Base-by-base conservation (phyloP, 2,329 filamentous ascomycete genomes). In the Diaporthe citrichinensis region DNA sequence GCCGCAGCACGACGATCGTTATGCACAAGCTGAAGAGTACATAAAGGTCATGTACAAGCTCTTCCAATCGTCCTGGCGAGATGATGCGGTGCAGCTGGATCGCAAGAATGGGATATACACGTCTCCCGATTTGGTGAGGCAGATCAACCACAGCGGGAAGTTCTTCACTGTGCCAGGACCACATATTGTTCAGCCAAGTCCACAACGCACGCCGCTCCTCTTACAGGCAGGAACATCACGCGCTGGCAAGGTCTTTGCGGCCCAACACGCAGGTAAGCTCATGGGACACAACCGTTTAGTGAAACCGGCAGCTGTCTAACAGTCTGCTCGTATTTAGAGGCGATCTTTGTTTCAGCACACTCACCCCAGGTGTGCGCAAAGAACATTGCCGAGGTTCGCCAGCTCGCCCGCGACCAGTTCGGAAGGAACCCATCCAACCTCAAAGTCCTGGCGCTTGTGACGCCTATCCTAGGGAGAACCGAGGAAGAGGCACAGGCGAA, bases 191-290 rank as follows among this genome's bases (percentile, higher is more conserved):
- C 88, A 93, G 71, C 92, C 92, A 0, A 89, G 88, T 67, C 92
- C 92, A 0, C 93, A 95, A 79, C 85, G 93, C 4, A 94, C 92
- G 1, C 93, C 93, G 0, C 85, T 94, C 2, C 87, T 94, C 6
- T 86, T 94, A 4, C 93, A 95, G 81, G 93, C 93, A 0, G 93
- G 93, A 0, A 93, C 92, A 0, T 93, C 91, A 0, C 89, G 87
- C 68, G 88, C 92, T 0, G 93, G 92, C 2, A 93, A 92, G 81
- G 82, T 84, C 0, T 94, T 95, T 78, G 92, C 92, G 0, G 91
- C 92, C 0, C 90, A 92, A 78, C 92, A 94, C 80, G 93, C 93
- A 0, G 93, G 62, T 67, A 51, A n/a, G 62, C 14, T 10, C 36
- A 51, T 14, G 14, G 25, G 14, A 36, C 10, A 25, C 12, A 23